Conservation (phyloP, 768 basidiomycete genomes). For the Leccinum uliginosum region DNA sequence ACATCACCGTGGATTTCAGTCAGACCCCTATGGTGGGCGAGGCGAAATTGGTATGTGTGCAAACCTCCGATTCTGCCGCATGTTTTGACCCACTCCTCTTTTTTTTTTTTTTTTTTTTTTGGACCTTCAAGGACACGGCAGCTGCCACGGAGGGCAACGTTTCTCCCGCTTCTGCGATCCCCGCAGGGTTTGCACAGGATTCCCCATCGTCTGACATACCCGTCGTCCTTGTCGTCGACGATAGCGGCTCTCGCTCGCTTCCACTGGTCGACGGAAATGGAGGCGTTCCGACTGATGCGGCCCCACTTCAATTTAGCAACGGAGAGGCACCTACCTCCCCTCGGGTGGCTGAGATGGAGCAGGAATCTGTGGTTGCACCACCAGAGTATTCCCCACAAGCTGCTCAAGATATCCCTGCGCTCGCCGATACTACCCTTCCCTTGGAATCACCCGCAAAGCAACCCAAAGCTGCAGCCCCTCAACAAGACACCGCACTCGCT, state of each 20-base stretch:
- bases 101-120: too few species aligned
- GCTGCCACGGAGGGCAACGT: slow-evolving; percentile 16
- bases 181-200: slow-evolving; percentile 1
- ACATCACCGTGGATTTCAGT: slow-evolving; percentile 13
- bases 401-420: background rate
- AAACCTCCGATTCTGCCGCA: background rate
- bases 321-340: background rate
- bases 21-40: slow-evolving; percentile 29
- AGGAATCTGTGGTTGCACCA: background rate
- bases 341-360: background rate
- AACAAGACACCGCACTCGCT: background rate
- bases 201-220: slow-evolving; percentile 13
- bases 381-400: background rate
- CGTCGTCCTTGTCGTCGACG: slow-evolving; percentile 39
- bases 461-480: background rate
- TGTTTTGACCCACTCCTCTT: background rate
- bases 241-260: slow-evolving; percentile 20
- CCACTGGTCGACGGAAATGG: slow-evolving; percentile 9
- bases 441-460: background rate
- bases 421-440: background rate
- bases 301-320: slow-evolving; percentile 7
- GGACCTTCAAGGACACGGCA: slow-evolving; percentile 22
- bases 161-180: slow-evolving; percentile 3
- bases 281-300: slow-evolving; percentile 20
- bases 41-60: slow-evolving; percentile 15